Evolutionary conservation across 2,329 filamentous ascomycete species (phyloP).

Genomic region (Fusarium gaditjirri): DNA sequence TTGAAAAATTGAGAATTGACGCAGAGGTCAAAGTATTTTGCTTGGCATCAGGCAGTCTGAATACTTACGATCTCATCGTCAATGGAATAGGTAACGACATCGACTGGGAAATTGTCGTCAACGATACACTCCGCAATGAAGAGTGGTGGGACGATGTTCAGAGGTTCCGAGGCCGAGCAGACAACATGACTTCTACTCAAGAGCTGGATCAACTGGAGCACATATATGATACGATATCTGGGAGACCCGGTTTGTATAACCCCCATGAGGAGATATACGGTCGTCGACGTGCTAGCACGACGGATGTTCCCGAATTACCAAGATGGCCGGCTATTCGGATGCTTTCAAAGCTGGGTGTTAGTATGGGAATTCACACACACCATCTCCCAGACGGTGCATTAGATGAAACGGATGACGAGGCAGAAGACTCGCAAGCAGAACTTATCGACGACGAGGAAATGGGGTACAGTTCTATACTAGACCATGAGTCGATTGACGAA

Average conservation of each 20-base stretch:
- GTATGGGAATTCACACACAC: slow-evolving; percentile 80
- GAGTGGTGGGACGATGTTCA: slow-evolving; percentile 87
- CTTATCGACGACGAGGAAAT: slow-evolving; percentile 47
- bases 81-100: slow-evolving; percentile 71
- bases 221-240: slow-evolving; percentile 56
- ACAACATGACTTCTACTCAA: slow-evolving; percentile 54
- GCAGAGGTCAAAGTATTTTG: slow-evolving; percentile 84
- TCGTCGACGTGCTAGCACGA: slow-evolving; percentile 59
- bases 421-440: slow-evolving; percentile 47
- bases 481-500: slow-evolving; percentile 48
- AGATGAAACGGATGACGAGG: slow-evolving; percentile 50
- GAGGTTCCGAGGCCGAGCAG: slow-evolving; percentile 57
- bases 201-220: slow-evolving; percentile 57
- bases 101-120: slow-evolving; percentile 69
- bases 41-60: slow-evolving; percentile 77
- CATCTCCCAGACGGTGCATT: slow-evolving; percentile 73
- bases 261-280: slow-evolving; percentile 51
- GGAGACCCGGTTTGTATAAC: slow-evolving; percentile 56
- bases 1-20: slow-evolving; percentile 84
- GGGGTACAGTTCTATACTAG: slow-evolving; percentile 30
- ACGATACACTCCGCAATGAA: slow-evolving; percentile 74
- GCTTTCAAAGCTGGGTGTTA: slow-evolving; percentile 69
- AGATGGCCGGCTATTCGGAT: slow-evolving; percentile 66
- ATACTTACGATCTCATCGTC: slow-evolving; percentile 81
- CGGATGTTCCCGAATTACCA: slow-evolving; percentile 70